Evolutionary conservation across 169 alveolate genomes (phyloP).

Genomic region (Babesia divergens): DNA sequence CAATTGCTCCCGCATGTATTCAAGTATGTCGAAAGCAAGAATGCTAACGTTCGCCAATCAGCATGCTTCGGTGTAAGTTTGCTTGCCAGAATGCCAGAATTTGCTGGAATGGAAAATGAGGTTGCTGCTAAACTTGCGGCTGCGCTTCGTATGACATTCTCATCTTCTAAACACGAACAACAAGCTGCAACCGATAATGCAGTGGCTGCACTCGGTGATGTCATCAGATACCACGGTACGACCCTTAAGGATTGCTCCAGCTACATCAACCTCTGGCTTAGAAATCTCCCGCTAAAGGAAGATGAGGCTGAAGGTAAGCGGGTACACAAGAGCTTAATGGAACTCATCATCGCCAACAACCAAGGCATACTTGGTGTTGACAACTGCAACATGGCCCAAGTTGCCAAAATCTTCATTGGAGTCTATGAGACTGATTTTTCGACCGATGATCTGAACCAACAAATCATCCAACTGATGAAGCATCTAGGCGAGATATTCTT

Average conservation of each 20-base stretch:
- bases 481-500: constrained; percentile 71
- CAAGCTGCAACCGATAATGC: constrained; percentile 85
- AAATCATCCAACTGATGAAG: constrained; percentile 68
- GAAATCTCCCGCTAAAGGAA: constrained; percentile 76
- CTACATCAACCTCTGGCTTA: constrained; percentile 70
- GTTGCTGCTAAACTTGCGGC: constrained; percentile 26
- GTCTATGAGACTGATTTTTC: constrained; percentile 81
- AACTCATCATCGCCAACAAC: constrained; percentile 68
- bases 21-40: constrained; percentile 64
- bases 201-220: constrained; percentile 82
- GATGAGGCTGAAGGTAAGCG: constrained; percentile 82
- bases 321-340: constrained; percentile 79
- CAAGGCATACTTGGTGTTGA: constrained; percentile 76
- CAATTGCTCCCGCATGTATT: constrained; percentile 66
- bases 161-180: constrained; percentile 46
- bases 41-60: constrained; percentile 77
- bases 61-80: constrained; percentile 80
- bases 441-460: constrained; percentile 73
- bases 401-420: constrained; percentile 76
- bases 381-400: constrained; percentile 71
- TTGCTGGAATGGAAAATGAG: constrained; percentile 66
- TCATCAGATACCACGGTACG: constrained; percentile 72
- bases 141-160: constrained; percentile 36
- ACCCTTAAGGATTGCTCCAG: constrained; percentile 64
- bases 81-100: constrained; percentile 71